These are phyloP conservation scores for Gyromitra esculenta DNA, from an alignment of 2,329 filamentous ascomycete species.

Conservation along the genomic window DNA sequence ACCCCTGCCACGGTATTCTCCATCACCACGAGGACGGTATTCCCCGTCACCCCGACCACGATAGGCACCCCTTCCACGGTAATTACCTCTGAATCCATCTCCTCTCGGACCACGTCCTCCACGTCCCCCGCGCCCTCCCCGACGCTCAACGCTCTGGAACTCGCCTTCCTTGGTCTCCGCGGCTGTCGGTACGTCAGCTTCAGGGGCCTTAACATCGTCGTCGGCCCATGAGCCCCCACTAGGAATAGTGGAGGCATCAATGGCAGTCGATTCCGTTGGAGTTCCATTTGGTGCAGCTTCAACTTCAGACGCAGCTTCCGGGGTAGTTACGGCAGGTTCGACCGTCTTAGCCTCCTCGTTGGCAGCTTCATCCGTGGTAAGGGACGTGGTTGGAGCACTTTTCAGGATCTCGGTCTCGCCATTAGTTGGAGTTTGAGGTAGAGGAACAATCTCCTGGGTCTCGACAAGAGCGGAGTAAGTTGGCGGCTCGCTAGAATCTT, in stretches of 20 bases:
- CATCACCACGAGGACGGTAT: slow-evolving; percentile 49
- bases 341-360: slow-evolving; percentile 47
- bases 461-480: slow-evolving; percentile 17
- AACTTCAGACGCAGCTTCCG: slow-evolving; percentile 48
- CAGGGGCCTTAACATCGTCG: slow-evolving; percentile 57
- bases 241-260: slow-evolving; percentile 48
- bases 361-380: slow-evolving; percentile 51
- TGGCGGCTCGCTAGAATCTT: slow-evolving; percentile 44
- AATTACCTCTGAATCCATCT: slow-evolving; percentile 60
- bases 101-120: slow-evolving; percentile 59
- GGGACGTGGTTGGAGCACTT: slow-evolving; percentile 32
- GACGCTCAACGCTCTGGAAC: slow-evolving; percentile 75
- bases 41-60: slow-evolving; percentile 59
- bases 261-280: slow-evolving; percentile 57
- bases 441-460: slow-evolving; percentile 17
- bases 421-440: slow-evolving; percentile 51
- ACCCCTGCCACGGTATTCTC: slow-evolving; percentile 41
- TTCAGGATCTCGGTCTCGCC: slow-evolving; percentile 43
- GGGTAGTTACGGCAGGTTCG: slow-evolving; percentile 26
- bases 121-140: slow-evolving; percentile 65
- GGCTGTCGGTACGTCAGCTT: slow-evolving; percentile 14
- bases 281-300: slow-evolving; percentile 22
- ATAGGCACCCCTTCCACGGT: slow-evolving; percentile 60
- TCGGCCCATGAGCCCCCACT: slow-evolving; percentile 63
- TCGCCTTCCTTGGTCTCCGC: slow-evolving; percentile 66